Conservation (phyloP, 345 rosid species). For the Brassica incana region DNA sequence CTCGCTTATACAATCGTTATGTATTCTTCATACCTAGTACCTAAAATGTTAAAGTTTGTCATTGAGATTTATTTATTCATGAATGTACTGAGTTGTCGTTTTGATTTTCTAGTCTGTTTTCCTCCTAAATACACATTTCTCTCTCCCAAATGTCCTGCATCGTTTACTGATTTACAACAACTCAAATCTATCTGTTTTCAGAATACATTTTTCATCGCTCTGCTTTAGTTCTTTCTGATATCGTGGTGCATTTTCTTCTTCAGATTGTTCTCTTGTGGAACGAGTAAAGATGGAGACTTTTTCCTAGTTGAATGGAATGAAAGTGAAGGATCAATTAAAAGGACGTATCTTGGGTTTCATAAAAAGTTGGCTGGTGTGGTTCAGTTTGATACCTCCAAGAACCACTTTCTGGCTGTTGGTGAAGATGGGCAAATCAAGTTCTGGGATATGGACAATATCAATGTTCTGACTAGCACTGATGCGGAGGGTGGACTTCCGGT, state of each 20-base stretch:
- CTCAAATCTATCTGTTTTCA: neutral
- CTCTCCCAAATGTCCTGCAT: neutral
- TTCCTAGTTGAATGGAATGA: conserved; percentile 92
- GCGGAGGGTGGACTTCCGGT: conserved; percentile 93
- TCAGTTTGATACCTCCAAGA: conserved; percentile 84
- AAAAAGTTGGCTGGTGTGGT: conserved; percentile 67
- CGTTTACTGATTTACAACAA: neutral
- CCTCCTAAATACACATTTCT: neutral
- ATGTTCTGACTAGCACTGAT: conserved; percentile 57
- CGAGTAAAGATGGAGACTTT: conserved; percentile 88
- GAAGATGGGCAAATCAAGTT: conserved; percentile 86
- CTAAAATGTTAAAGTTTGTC: neutral
- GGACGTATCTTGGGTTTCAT: conserved; percentile 65
- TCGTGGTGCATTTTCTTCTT: conserved; percentile 10
- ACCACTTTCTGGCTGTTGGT: conserved; percentile 88
- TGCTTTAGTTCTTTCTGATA: conserved; percentile 16
- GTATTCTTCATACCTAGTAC: neutral
- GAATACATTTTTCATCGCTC: neutral
- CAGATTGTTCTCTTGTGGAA: conserved; percentile 92
- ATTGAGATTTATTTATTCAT: neutral
- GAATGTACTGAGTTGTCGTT: neutral
- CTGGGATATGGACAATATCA: conserved; percentile 84
- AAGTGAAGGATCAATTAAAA: conserved; percentile 88
- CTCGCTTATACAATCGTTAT: neutral
- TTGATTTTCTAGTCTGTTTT: neutral